phyloP scores from a whole-genome alignment of 805 yeast species.

The Metschnikowia similis region DNA sequence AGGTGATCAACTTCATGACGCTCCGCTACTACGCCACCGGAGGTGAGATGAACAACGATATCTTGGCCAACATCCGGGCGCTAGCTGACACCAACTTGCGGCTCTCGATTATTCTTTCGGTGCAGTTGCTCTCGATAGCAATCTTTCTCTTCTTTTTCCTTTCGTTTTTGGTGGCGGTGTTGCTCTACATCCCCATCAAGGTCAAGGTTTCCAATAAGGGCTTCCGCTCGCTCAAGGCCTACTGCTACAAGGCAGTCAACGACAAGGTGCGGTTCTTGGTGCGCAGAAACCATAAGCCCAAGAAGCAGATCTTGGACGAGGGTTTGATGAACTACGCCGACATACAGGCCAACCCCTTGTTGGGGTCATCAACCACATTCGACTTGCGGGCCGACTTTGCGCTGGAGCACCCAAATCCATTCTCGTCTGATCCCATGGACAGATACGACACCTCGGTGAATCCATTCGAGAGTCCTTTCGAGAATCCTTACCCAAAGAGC shows the following conservation, averaged over 20 bases:
- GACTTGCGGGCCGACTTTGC: constrained; percentile 3
- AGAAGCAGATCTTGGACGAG: constrained; percentile 27
- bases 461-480: background rate
- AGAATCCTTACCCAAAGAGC: background rate
- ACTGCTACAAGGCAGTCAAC: constrained; percentile 58
- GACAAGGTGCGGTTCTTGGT: constrained; percentile 52
- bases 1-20: constrained; percentile 76
- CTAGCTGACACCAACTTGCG: constrained; percentile 59
- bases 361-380: constrained; percentile 16
- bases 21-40: constrained; percentile 48
- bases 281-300: constrained; percentile 35
- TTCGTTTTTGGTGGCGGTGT: constrained; percentile 50
- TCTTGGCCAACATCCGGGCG: constrained; percentile 43
- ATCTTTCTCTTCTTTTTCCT: constrained; percentile 70
- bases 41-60: constrained; percentile 41
- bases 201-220: constrained; percentile 36
- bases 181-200: constrained; percentile 49
- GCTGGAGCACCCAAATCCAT: background rate
- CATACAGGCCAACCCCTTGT: constrained; percentile 26
- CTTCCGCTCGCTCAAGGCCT: constrained; percentile 50
- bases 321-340: constrained; percentile 25
- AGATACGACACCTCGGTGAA: background rate
- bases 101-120: constrained; percentile 68
- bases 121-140: constrained; percentile 70
- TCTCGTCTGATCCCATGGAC: constrained; percentile 1